phyloP scores from a whole-genome alignment of 495 filamentous ascomycete species.

The Aspergillus cristatus region DNA sequence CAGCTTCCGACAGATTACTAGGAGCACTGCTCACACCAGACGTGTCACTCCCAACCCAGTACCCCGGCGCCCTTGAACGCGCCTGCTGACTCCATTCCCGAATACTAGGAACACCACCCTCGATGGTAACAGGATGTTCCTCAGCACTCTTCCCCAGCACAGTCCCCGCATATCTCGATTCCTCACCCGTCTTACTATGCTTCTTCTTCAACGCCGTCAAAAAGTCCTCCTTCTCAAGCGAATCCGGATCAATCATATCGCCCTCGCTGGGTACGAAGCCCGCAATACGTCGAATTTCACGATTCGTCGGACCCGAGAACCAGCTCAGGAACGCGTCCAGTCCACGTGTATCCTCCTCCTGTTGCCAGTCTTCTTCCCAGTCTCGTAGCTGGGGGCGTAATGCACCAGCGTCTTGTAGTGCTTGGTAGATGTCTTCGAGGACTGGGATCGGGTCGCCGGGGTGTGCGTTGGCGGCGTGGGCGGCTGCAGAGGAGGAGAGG shows the following conservation, averaged over 20 bases:
- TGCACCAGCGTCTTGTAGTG: conserved; percentile 64
- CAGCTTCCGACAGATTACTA: conserved; percentile 32
- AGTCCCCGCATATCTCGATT: conserved; percentile 71
- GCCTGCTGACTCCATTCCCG: conserved; percentile 51
- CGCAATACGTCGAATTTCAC: conserved; percentile 64
- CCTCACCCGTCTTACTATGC: conserved; percentile 73
- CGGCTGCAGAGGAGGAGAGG: conserved; percentile 54
- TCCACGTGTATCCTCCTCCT: conserved; percentile 64
- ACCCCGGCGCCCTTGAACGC: conserved; percentile 19
- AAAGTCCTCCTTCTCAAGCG: conserved; percentile 58
- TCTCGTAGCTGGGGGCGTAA: conserved; percentile 51
- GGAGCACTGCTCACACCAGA: conserved; percentile 37
- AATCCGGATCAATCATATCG: conserved; percentile 37
- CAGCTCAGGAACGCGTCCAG: conserved; percentile 65
- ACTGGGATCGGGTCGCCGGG: conserved; percentile 39
- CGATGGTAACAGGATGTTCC: conserved; percentile 56
- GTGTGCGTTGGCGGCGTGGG: conserved; percentile 49
- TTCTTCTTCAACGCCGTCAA: conserved; percentile 73
- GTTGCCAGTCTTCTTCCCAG: conserved; percentile 49
- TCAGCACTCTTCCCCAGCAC: conserved; percentile 62
- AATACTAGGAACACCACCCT: conserved; percentile 63
- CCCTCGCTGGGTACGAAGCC: conserved; percentile 40
- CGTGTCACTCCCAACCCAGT: conserved; percentile 24
- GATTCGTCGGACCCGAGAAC: conserved; percentile 57
- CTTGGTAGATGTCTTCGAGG: conserved; percentile 73